Base-by-base conservation (phyloP, 75 land plant genomes). In the Picea sitchensis region DNA sequence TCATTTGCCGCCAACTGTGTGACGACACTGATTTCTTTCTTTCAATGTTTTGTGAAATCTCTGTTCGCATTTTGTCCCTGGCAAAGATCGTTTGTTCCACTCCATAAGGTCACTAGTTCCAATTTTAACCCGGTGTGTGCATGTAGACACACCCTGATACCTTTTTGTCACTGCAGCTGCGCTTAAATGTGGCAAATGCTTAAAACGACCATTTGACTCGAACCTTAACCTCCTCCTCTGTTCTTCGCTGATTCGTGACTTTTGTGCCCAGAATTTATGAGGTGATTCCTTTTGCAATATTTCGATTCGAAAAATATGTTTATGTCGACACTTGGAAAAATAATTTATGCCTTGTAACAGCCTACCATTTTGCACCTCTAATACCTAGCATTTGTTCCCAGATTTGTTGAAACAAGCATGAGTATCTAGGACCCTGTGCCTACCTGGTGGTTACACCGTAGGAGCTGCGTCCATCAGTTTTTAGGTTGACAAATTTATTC, bases 71-170 rank as follows among this genome's bases (percentile, higher is more conserved):
- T 38, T 34, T 38, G 2, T 7, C 38, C 6, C 13, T 13, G 36
- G 68, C 14, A 65, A 20, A 68, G 21, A 38, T 68, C 20, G 32
- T 38, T 68, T 38, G 47, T 38, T 18, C 1, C 14, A 41, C 38
- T 38, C 17, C 18, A 68, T 5, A 38, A 1, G 56, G 13, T 32
- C 14, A 8, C 6, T 15, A 15, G 18, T 14, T 36, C 47, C 72
- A 14, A 15, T 68, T 68, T 18, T 14, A 17, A 44, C 51, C 15
- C 41, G 34, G 44, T 3, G 38, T 38, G 15, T 17, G 23, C 12
- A 44, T 71, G 54, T 18, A 71, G 54, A 71, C 74, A 71, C 74
- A 18, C 74, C 26, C 44, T 44, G 26, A 71, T 71, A 71, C 14
- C 21, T 41, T 21, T 71, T 44, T 15, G 56, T 51, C 12, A 9